phyloP scores from a whole-genome alignment of 2,329 filamentous ascomycete species.

The Penicillium sp. region DNA sequence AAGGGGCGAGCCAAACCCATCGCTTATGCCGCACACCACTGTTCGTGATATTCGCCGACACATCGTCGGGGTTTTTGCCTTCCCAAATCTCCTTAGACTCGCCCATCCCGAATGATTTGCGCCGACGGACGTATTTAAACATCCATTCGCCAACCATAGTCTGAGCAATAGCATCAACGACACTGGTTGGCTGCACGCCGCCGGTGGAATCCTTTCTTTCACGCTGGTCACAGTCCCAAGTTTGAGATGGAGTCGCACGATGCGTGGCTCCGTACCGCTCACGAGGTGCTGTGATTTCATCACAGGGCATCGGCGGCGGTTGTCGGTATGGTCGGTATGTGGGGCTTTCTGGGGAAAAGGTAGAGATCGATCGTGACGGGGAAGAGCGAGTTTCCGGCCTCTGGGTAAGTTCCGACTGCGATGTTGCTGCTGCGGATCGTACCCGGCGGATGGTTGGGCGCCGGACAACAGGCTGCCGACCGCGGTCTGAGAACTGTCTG shows the following conservation, averaged over 20 bases:
- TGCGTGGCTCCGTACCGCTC: conserved; percentile 29
- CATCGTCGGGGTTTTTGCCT: conserved; percentile 62
- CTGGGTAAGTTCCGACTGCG: conserved; percentile 50
- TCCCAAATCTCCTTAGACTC: conserved; percentile 48
- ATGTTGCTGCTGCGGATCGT: conserved; percentile 74
- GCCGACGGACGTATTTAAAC: conserved; percentile 51
- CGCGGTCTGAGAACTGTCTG: conserved; percentile 55
- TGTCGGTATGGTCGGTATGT: conserved; percentile 29
- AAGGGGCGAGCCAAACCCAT: conserved; percentile 98
- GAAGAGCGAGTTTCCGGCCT: conserved; percentile 49
- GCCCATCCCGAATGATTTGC: conserved; percentile 83
- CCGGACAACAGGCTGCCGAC: conserved; percentile 55
- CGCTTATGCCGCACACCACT: conserved; percentile 78
- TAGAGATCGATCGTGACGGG: conserved; percentile 61
- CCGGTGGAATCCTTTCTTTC: conserved; percentile 49
- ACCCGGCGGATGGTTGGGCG: conserved; percentile 72
- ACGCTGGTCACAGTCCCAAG: conserved; percentile 30
- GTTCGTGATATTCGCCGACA: conserved; percentile 65
- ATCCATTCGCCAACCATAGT: conserved; percentile 89
- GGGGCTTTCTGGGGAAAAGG: conserved; percentile 67
- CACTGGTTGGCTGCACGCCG: conserved; percentile 67
- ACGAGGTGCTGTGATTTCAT: conserved; percentile 62
- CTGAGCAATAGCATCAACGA: conserved; percentile 95
- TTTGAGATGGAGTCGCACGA: conserved; percentile 25
- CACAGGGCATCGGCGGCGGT: conserved; percentile 69